Evolutionary conservation across 805 yeast species (phyloP).

Genomic region (Tetrapisispora arboricola): DNA sequence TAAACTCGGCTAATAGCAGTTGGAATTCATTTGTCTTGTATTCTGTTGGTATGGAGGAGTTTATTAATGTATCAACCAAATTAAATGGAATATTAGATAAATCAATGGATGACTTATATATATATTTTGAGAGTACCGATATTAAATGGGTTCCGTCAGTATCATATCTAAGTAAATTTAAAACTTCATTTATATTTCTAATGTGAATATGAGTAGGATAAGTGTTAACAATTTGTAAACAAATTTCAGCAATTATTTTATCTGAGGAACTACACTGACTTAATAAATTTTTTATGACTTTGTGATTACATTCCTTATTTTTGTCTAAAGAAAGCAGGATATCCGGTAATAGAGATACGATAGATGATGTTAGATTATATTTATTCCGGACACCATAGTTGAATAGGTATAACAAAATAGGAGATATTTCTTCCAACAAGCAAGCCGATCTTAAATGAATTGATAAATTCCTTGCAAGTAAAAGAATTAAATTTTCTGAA

Average conservation of each 20-base stretch:
- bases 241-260: too few relatives aligned
- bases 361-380: conserved; percentile 4
- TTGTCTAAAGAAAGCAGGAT: too few relatives aligned
- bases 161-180: conserved; percentile 5
- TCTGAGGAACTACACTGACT: too few relatives aligned
- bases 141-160: conserved; percentile 8
- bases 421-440: background rate
- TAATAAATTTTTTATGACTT: too few relatives aligned
- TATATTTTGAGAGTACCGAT: conserved; percentile 12
- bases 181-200: conserved; percentile 6
- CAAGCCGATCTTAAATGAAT: background rate
- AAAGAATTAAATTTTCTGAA: background rate
- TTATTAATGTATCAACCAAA: conserved; percentile 5
- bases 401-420: conserved; percentile 7
- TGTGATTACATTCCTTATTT: too few relatives aligned
- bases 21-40: conserved; percentile 10
- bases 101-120: conserved; percentile 5
- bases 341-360: conserved; percentile 5
- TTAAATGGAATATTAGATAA: conserved; percentile 1
- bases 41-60: conserved; percentile 3
- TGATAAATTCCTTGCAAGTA: background rate
- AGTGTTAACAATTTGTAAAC: background rate
- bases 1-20: conserved; percentile 11
- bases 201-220: background rate
- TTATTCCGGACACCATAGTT: conserved; percentile 2